Percentiles rank a stretch among this genome's conserved stretches.
These are phyloP conservation scores for Phoma herbarum DNA, from an alignment of 2,329 filamentous ascomycete genomes.

Conservation along the genomic window DNA sequence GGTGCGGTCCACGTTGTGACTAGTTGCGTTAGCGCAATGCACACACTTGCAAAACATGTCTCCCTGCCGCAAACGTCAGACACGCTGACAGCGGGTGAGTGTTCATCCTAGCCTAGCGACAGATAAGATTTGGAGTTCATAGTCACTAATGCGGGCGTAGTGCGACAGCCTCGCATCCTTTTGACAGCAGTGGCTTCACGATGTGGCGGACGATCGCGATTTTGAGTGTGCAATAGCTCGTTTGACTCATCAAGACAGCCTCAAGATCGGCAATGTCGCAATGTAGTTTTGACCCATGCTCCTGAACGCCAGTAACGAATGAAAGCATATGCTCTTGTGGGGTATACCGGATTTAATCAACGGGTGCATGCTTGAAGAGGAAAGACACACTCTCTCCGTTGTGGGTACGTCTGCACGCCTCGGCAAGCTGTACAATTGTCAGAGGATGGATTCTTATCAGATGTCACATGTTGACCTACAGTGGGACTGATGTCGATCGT, in stretches of 20 bases:
- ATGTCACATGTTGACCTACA: slow-evolving; percentile 46
- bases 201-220: slow-evolving; percentile 18
- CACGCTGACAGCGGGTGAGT: slow-evolving; percentile 33
- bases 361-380: slow-evolving; percentile 72
- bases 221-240: slow-evolving; percentile 13
- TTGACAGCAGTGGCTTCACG: slow-evolving; percentile 27
- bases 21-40: slow-evolving; percentile 27
- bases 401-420: slow-evolving; percentile 76
- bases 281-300: slow-evolving; percentile 21
- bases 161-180: slow-evolving; percentile 22
- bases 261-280: slow-evolving; percentile 12
- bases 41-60: slow-evolving; percentile 10
- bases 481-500: slow-evolving; percentile 93
- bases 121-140: slow-evolving; percentile 16
- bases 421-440: slow-evolving; percentile 62
- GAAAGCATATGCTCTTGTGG: slow-evolving; percentile 18
- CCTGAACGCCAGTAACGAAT: slow-evolving; percentile 31
- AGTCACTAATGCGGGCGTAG: slow-evolving; percentile 27
- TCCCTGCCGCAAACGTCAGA: slow-evolving; percentile 26
- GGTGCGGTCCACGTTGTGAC: slow-evolving; percentile 16
- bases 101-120: slow-evolving; percentile 25
- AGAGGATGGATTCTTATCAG: slow-evolving; percentile 12
- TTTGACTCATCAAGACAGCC: slow-evolving; percentile 17
- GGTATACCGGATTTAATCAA: slow-evolving; percentile 44
- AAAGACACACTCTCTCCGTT: slow-evolving; percentile 76